Evolutionary conservation across 2,329 filamentous ascomycete species (phyloP), one percentile per base, ranked within the genome.

Genomic region (Aspergillus ustus): DNA sequence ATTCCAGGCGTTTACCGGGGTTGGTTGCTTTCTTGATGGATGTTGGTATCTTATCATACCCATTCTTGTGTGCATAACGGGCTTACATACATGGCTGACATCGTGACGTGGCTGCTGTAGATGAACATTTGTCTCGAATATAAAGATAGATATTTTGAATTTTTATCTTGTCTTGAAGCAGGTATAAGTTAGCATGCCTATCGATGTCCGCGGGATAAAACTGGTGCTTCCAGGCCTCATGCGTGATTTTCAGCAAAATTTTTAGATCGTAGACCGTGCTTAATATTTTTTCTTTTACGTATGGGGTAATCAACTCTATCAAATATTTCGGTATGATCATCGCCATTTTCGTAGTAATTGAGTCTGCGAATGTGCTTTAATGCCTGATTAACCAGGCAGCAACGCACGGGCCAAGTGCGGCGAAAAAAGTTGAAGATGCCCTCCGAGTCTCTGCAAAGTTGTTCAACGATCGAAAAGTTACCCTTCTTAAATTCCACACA

Each of bases 1-100:
- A 20, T 7, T 17, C 37, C 49, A 29, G 54, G 48, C 52, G 52
- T 54, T 49, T 13, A 46, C 59, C 31, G 63, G 63, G 61, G 63
- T 57, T 59, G 58, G 54, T 60, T 53, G 62, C 66, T 65, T 59
- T 62, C 63, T 51, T 62, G 45, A 52, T 59, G 59, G 52, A 63
- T 31, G 37, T 63, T 62, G 56, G 55, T 67, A 20, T 56, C 19
- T 29, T 49, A 34, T 54, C 63, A 67, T 68, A 63, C 59, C 64
- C 66, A 59, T 64, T 63, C 50, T 65, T 5, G 4, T 66, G 60
- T 61, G 62, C 66, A 65, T 68, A 59, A 48, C 43, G 48, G 59
- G 57, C 53, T 52, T 68, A 66, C 53, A 52, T 63, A 63, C 55
- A 62, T 62, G 44, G 57, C 46, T 63, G 55, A 52, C 15, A 29